Conservation (phyloP, 2,329 filamentous ascomycete genomes). For the Pseudocercospora crystallina region DNA sequence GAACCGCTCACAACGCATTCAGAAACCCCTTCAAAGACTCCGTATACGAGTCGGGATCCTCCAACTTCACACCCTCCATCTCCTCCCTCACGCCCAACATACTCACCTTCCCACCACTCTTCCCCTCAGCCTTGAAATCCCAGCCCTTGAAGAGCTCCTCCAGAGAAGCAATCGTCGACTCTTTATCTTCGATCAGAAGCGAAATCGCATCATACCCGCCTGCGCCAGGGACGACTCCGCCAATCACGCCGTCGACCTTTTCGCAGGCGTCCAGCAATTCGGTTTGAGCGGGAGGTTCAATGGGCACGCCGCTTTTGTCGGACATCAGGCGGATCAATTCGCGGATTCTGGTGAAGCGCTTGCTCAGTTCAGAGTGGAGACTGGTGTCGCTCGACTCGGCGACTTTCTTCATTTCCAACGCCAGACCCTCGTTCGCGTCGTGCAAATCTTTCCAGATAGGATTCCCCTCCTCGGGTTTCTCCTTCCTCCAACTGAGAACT, state of each 20-base stretch:
- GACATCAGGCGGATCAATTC: constrained; percentile 75
- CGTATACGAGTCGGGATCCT: constrained; percentile 42
- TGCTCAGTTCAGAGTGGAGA: constrained; percentile 54
- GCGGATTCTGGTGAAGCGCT: constrained; percentile 53
- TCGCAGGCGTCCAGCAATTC: constrained; percentile 75
- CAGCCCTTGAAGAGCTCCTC: constrained; percentile 65
- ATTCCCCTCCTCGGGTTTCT: constrained; percentile 63
- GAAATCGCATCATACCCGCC: constrained; percentile 91
- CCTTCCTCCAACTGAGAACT: constrained; percentile 76
- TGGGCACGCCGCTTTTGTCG: constrained; percentile 69
- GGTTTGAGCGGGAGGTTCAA: constrained; percentile 86
- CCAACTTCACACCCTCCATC: constrained; percentile 61
- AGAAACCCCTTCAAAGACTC: constrained; percentile 30
- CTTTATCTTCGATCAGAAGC: constrained; percentile 73
- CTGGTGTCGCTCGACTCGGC: constrained; percentile 47
- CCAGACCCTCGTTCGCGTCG: constrained; percentile 69
- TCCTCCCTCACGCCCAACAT: constrained; percentile 70
- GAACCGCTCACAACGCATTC: not conserved
- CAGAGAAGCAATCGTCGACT: constrained; percentile 61
- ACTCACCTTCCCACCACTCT: constrained; percentile 57
- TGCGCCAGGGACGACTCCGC: constrained; percentile 89
- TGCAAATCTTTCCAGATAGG: constrained; percentile 75
- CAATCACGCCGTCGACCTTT: constrained; percentile 74
- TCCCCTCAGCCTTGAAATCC: constrained; percentile 47
- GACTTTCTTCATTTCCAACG: constrained; percentile 59